phyloP scores from a whole-genome alignment of 2,329 filamentous ascomycete species.

The Passalora sequoiae region DNA sequence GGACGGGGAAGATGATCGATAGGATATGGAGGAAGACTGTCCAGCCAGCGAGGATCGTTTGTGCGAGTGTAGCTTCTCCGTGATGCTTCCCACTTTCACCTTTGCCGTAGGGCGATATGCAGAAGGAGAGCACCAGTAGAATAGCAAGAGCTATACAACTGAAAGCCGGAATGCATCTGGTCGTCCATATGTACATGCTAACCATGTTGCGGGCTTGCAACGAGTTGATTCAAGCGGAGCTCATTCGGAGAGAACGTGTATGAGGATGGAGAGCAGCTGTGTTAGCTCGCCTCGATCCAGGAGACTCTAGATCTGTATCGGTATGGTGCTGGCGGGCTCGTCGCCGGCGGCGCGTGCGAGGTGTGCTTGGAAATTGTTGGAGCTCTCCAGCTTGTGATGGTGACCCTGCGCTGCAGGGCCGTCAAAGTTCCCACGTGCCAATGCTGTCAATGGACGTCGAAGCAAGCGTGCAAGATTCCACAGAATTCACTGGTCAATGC shows the following conservation, averaged over 20 bases:
- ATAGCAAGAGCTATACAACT: conserved; percentile 23
- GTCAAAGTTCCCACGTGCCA: conserved; percentile 8
- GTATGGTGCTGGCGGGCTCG: conserved; percentile 2
- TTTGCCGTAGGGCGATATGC: conserved; percentile 26
- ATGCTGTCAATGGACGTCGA: conserved; percentile 1
- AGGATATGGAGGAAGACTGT: conserved; percentile 60
- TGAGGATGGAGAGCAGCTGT: neutral
- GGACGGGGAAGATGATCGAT: conserved; percentile 58
- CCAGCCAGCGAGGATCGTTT: conserved; percentile 45
- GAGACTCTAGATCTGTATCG: neutral
- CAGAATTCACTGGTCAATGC: conserved; percentile 6
- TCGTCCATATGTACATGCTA: conserved; percentile 25
- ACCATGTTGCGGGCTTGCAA: conserved; percentile 13
- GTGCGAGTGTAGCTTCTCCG: conserved; percentile 27
- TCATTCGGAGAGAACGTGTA: conserved; percentile 4
- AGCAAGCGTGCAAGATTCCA: conserved; percentile 10
- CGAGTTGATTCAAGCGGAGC: neutral
- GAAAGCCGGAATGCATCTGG: conserved; percentile 29
- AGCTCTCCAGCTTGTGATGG: conserved; percentile 5
- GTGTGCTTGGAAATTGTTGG: conserved; percentile 5
- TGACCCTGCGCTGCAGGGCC: conserved; percentile 8
- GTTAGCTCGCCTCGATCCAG: neutral
- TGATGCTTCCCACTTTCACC: conserved; percentile 22
- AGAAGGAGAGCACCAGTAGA: conserved; percentile 27
- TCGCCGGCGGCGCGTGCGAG: too few species aligned